These are phyloP conservation scores for Stropharia rugosoannulata DNA, from an alignment of 768 basidiomycete species.

Conservation along the genomic window DNA sequence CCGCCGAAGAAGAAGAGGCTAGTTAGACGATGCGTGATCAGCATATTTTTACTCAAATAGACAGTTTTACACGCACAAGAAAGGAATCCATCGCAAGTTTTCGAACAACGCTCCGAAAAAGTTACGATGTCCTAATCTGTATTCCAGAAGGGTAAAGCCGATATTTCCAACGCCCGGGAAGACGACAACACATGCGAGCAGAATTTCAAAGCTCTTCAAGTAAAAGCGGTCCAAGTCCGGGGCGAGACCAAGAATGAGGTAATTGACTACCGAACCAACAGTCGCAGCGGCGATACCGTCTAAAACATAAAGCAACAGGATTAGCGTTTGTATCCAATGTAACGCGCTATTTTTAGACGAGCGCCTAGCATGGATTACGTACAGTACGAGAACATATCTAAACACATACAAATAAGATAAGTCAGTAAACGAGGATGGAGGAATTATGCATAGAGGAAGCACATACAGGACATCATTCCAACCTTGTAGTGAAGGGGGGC, in stretches of 20 bases:
- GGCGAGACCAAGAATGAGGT: slow-evolving; percentile 69
- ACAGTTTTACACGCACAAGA: slow-evolving; percentile 56
- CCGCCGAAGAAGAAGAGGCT: slow-evolving; percentile 80
- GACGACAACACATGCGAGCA: slow-evolving; percentile 74
- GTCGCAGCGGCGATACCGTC: slow-evolving; percentile 70
- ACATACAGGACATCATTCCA: slow-evolving; percentile 70
- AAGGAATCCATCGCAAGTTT: slow-evolving; percentile 66
- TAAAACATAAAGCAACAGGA: slow-evolving; percentile 14
- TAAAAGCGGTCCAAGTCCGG: slow-evolving; percentile 73
- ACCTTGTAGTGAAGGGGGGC: slow-evolving; percentile 84
- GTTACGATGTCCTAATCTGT: slow-evolving; percentile 65
- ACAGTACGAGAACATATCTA: slow-evolving; percentile 52
- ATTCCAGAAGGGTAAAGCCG: slow-evolving; percentile 72
- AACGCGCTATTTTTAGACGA: neutral
- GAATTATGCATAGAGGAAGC: neutral
- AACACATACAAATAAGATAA: neutral
- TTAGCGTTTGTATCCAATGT: too few relatives aligned
- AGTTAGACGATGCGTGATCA: neutral
- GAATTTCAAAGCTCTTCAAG: slow-evolving; percentile 78
- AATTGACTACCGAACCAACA: slow-evolving; percentile 68
- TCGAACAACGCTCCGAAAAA: slow-evolving; percentile 49
- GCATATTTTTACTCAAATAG: neutral
- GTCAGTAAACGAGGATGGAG: neutral
- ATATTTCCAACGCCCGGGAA: slow-evolving; percentile 77
- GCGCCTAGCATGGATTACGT: slow-evolving; percentile 12